phyloP scores from a whole-genome alignment of 306 rosid species.

The Fragaria vesca region DNA sequence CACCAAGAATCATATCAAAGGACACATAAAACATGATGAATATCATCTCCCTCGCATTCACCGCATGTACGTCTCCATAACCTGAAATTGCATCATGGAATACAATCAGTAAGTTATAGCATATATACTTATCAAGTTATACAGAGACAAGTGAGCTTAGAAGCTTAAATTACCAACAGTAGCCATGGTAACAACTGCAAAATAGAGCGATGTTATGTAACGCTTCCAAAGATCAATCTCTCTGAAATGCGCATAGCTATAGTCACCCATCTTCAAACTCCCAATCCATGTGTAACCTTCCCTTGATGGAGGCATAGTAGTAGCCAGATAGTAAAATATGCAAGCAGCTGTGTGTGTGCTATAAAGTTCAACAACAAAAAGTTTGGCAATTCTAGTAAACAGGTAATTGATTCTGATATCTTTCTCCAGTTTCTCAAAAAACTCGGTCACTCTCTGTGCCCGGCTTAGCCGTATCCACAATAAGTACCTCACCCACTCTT shows the following conservation, averaged over 20 bases:
- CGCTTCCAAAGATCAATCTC: constrained; percentile 60
- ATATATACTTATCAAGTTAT: neutral
- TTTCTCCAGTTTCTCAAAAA: constrained; percentile 53
- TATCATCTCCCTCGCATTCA: constrained; percentile 69
- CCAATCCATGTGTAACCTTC: constrained; percentile 77
- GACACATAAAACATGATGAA: constrained; percentile 66
- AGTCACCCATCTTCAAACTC: constrained; percentile 60
- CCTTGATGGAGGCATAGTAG: constrained; percentile 44
- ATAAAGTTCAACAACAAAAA: constrained; percentile 61
- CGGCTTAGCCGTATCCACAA: constrained; percentile 57
- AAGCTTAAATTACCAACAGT: constrained; percentile 50
- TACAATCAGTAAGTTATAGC: neutral
- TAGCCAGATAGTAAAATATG: constrained; percentile 65
- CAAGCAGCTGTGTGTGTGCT: constrained; percentile 73
- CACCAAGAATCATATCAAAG: constrained; percentile 67
- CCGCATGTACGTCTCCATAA: constrained; percentile 69
- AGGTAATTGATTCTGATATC: constrained; percentile 53
- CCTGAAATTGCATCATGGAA: constrained; percentile 26
- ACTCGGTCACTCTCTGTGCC: constrained; percentile 48
- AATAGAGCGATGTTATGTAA: constrained; percentile 61
- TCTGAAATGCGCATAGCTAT: constrained; percentile 51
- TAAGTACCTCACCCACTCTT: constrained; percentile 48
- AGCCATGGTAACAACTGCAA: constrained; percentile 70
- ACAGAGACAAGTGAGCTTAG: neutral
- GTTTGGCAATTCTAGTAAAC: constrained; percentile 48